These are phyloP conservation scores for Pseudocercospora pini-densiflorae DNA, from an alignment of 2,329 filamentous ascomycete species.

Conservation along the genomic window DNA sequence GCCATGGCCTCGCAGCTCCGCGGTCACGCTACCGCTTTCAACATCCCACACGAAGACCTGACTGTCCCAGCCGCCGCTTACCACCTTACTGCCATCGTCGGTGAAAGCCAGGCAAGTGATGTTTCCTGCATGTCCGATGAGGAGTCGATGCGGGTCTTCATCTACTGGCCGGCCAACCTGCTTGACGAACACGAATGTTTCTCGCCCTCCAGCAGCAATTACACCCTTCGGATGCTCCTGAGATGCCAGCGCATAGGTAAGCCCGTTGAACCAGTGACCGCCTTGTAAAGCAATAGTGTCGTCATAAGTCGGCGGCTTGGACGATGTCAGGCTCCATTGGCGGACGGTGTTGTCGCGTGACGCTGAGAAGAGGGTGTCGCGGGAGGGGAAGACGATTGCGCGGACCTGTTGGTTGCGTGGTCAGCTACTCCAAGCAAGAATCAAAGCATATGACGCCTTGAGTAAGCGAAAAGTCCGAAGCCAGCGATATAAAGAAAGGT, in stretches of 20 bases:
- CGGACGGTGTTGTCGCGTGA: constrained; percentile 92
- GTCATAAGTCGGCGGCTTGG: constrained; percentile 73
- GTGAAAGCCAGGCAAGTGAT: constrained; percentile 85
- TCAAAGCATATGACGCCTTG: background rate
- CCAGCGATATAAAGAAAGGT: background rate
- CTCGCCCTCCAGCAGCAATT: constrained; percentile 85
- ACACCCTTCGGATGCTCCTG: constrained; percentile 74
- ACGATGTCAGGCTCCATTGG: constrained; percentile 74
- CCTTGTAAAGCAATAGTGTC: constrained; percentile 78
- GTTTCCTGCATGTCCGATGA: constrained; percentile 86
- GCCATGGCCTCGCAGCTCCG: constrained; percentile 74
- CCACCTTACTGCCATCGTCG: constrained; percentile 71
- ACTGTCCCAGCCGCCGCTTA: constrained; percentile 94
- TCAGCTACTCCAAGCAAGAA: constrained; percentile 23
- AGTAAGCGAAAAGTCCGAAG: background rate
- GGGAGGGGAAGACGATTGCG: constrained; percentile 75
- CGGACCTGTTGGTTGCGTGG: constrained; percentile 68
- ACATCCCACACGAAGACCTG: constrained; percentile 85
- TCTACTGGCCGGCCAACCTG: constrained; percentile 68
- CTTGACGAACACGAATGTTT: constrained; percentile 90
- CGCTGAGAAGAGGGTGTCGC: constrained; percentile 76
- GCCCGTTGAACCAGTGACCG: constrained; percentile 82
- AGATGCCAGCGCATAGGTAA: constrained; percentile 76
- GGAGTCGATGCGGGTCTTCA: constrained; percentile 81
- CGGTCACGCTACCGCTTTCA: constrained; percentile 80